Evolutionary conservation across 257 asterid genomes (phyloP).

Genomic region (Craterostigma plantagineum): DNA sequence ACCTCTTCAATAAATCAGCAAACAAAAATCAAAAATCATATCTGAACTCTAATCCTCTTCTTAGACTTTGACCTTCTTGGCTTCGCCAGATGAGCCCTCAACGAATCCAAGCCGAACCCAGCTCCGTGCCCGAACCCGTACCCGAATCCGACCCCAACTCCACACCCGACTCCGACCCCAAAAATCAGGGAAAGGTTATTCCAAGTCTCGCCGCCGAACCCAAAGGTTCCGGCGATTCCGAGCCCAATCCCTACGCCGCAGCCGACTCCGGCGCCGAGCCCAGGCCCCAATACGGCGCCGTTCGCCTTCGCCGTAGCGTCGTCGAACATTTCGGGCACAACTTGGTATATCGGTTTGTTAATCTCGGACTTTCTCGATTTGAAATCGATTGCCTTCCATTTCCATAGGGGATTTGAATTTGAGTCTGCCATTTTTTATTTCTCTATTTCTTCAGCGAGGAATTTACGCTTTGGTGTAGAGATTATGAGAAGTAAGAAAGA

Average conservation of each 20-base stretch:
- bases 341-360: constrained; percentile 5
- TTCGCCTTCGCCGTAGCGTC: constrained; percentile 19
- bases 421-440: too few species aligned
- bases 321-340: constrained; percentile 32
- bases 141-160: constrained; percentile 68
- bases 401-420: constrained; percentile 29
- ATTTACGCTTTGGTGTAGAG: too few species aligned
- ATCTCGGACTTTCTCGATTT: constrained; percentile 13
- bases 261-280: constrained; percentile 61
- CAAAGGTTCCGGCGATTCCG: constrained; percentile 51
- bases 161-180: constrained; percentile 74
- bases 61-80: constrained; percentile 19
- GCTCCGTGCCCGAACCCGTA: constrained; percentile 60
- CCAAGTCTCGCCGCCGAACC: constrained; percentile 40
- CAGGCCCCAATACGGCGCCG: constrained; percentile 52
- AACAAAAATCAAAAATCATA: constrained; percentile 1
- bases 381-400: constrained; percentile 31
- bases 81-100: constrained; percentile 17
- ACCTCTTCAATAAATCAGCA: too few species aligned
- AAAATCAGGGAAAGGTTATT: constrained; percentile 34
- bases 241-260: constrained; percentile 72
- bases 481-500: too few species aligned
- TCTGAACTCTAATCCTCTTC: constrained; percentile 19
- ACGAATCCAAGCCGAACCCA: constrained; percentile 30
- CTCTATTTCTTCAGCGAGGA: too few species aligned